Base-by-base conservation (phyloP, 2,329 filamentous ascomycete genomes). In the Lojkania enalia region DNA sequence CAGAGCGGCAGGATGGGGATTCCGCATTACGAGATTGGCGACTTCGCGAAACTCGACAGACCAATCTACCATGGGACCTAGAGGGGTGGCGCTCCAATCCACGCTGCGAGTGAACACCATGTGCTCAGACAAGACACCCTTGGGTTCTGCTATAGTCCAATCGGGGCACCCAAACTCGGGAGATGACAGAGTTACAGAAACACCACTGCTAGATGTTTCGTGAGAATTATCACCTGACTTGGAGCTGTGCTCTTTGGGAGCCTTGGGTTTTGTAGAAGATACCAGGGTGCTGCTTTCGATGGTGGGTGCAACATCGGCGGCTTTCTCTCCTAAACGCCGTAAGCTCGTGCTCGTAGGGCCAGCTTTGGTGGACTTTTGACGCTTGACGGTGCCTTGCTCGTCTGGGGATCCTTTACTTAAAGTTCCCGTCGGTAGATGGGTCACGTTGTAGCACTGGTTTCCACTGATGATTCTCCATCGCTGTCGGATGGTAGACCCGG, bases 51-150 rank as follows among this genome's bases (percentile, higher is more conserved):
- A 70, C 16, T 73, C 66, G 4, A 65, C 39, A n/a, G 74, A 67
- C 78, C 78, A 81, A 39, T 57, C 58, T 2, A 66, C 51, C 60
- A 80, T 72, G 1, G 72, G 71, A 0, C 78, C 78, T 1, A 80
- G 59, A 2, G 73, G 69, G 1, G 76, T 79, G 11, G 58, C 58
- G 3, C 64, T 63, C 78, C 78, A 81, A 52, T 79, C 70, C 13
- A 77, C 58, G 16, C 57, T 70, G 19, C 75, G 69, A 36, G 77
- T 51, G 38, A 71, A 68, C 7, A 44, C 43, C 15, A 64, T 36
- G 35, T 70, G 63, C 5, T 66, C 61, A 3, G 64, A 59, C 16
- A 66, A 49, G 59, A 57, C 5, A 2, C 61, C 63, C 27, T 36
- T 51, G 3, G 60, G 57, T 2, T 54, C 25, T 5, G 46, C 42